Evolutionary conservation across 2,329 filamentous ascomycete species (phyloP).

Genomic region (Xylaria sp.): DNA sequence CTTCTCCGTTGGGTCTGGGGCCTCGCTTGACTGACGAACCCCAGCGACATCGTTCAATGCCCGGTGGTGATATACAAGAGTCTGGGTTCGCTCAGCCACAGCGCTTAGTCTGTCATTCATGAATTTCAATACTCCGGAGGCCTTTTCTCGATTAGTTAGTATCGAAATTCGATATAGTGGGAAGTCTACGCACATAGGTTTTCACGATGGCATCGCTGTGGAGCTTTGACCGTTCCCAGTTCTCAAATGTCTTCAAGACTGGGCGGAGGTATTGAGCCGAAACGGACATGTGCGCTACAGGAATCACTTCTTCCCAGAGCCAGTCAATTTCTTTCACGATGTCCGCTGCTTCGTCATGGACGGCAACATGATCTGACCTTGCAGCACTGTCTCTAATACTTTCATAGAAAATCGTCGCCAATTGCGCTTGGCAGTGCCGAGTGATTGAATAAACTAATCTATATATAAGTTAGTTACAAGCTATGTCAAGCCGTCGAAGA

Average conservation of each 20-base stretch:
- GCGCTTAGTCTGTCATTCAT: slow-evolving; percentile 34
- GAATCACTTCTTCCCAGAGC: slow-evolving; percentile 50
- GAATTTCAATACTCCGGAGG: slow-evolving; percentile 30
- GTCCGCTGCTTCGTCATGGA: slow-evolving; percentile 29
- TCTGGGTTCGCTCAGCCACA: slow-evolving; percentile 30
- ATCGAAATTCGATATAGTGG: not conserved
- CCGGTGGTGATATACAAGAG: slow-evolving; percentile 35
- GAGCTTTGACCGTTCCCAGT: slow-evolving; percentile 25
- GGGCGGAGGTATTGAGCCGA: slow-evolving; percentile 48
- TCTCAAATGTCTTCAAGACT: slow-evolving; percentile 33
- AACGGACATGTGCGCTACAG: slow-evolving; percentile 51
- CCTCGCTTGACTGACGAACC: slow-evolving; percentile 7
- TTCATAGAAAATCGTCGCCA: slow-evolving; percentile 33
- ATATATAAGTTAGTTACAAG: slow-evolving; percentile 13
- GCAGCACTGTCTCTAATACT: not conserved
- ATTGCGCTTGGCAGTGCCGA: slow-evolving; percentile 28
- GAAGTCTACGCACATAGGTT: slow-evolving; percentile 34
- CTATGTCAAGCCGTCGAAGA: not conserved
- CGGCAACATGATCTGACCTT: slow-evolving; percentile 21
- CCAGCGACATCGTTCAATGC: slow-evolving; percentile 28
- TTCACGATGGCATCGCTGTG: slow-evolving; percentile 26
- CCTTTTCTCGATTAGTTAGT: slow-evolving; percentile 26
- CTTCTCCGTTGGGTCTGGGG: not conserved
- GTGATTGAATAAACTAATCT: slow-evolving; percentile 37
- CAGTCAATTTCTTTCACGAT: slow-evolving; percentile 48